phyloP scores from a whole-genome alignment of 2,329 filamentous ascomycete species.

The Calonectria naviculata region DNA sequence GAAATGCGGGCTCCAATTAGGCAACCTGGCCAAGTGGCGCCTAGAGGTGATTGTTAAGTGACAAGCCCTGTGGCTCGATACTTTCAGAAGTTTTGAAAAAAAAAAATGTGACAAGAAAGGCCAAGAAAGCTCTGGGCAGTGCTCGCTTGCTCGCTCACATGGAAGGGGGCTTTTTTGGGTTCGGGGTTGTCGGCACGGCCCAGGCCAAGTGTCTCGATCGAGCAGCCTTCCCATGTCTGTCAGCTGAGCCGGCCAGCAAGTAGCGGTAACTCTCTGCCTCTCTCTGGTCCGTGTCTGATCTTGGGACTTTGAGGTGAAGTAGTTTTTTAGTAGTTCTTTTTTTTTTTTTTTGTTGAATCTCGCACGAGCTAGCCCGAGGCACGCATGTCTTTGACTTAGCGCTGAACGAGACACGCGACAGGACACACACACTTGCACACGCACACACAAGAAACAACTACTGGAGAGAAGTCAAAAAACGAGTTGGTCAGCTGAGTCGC shows the following conservation, averaged over 20 bases:
- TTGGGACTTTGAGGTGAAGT: too few relatives aligned
- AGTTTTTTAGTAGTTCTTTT: background rate
- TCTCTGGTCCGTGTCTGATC: too few relatives aligned
- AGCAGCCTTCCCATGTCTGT: background rate
- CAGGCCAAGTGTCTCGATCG: background rate
- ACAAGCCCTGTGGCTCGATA: background rate
- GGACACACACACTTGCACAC: background rate
- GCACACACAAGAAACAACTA: background rate
- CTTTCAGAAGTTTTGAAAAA: slow-evolving; percentile 3
- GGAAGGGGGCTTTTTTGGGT: background rate
- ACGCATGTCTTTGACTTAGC: background rate
- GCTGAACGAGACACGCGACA: background rate
- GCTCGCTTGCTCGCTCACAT: too few relatives aligned
- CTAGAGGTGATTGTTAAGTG: background rate
- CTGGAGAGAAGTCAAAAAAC: background rate
- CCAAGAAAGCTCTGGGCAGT: too few relatives aligned
- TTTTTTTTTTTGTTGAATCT: background rate
- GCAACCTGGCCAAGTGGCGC: background rate
- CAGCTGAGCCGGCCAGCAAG: background rate
- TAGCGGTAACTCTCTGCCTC: background rate
- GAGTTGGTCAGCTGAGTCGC: background rate
- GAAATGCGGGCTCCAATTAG: background rate
- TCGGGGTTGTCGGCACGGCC: background rate
- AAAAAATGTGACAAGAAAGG: background rate
- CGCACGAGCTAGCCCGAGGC: background rate